Base-by-base conservation (phyloP, 305 asterid genomes). In the Rubia tinctorum region DNA sequence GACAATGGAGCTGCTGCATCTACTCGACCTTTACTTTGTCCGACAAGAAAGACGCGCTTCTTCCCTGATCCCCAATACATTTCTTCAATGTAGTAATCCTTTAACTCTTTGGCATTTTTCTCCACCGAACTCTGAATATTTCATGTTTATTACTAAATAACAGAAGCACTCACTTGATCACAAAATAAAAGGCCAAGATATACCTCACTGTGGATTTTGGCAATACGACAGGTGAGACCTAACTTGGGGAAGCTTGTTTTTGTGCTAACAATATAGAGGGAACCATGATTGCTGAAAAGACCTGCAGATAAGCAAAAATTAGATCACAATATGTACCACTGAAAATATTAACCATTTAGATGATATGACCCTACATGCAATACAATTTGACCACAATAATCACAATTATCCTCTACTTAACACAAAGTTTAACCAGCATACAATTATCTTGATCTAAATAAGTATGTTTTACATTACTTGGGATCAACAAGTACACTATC, bases 211-310 rank as follows among this genome's bases (percentile, higher is more conserved):
- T 89, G 98, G 81, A 95, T 95, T 81, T 90, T 92, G 82, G 97
- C 99, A 68, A 95, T 95, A 80, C 90, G 99, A 81, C 96, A 95
- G 45, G 93, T 83, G 72, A 95, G 95, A 58, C 99, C 99, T 92
- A 92, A 83, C 88, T 90, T 95, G 17, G 85, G 86, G 79, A 95
- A 88, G 82, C 89, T 79, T 40, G 95, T 85, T 85, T 92, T 95
- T 12, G 91, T 89, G 82, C 76, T 83, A 78, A 87, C 86, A 66
- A 95, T 92, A 80, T 95, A 95, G 71, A 95, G 95, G 59, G 99
- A 97, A 69, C 98, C 97, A 56, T 95, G 99, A 82, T 95, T 95
- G 90, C 98, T 95, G 84, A 95, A 92, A 75, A 95, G 99, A 82
- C 98, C 99, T 89, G 71, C 40, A 72, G 49, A 60, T 7, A 27